phyloP scores from a whole-genome alignment of 805 yeast genomes.

The Yamadazyma sp. region DNA sequence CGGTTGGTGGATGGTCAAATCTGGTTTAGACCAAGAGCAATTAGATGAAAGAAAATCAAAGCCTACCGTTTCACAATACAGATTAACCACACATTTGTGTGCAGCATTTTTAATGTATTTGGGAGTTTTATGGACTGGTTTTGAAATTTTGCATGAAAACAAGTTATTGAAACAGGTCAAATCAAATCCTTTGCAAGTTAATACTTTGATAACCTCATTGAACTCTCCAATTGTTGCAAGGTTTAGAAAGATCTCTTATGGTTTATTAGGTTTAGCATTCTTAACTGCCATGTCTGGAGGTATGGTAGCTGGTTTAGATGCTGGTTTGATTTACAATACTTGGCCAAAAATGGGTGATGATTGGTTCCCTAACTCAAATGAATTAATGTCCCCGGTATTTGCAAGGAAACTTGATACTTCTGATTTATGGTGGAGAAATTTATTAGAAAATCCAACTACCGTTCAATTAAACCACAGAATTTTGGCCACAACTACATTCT shows the following conservation, averaged over 20 bases:
- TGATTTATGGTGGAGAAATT: conserved; percentile 87
- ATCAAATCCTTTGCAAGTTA: conserved; percentile 50
- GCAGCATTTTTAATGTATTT: conserved; percentile 86
- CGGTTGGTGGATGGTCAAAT: conserved; percentile 99
- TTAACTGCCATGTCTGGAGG: conserved; percentile 97
- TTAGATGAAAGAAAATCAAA: conserved; percentile 78
- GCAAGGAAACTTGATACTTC: conserved; percentile 64
- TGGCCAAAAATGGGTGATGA: conserved; percentile 96
- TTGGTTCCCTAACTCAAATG: conserved; percentile 69
- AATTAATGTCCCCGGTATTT: conserved; percentile 71
- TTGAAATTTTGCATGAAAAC: conserved; percentile 73
- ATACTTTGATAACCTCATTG: conserved; percentile 53
- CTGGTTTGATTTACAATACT: conserved; percentile 92
- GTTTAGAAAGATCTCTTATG: conserved; percentile 54
- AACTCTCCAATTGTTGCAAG: conserved; percentile 57
- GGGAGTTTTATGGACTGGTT: conserved; percentile 88
- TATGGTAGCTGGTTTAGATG: conserved; percentile 96
- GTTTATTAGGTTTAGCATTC: conserved; percentile 67
- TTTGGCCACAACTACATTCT: conserved; percentile 78
- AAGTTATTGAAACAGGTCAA: conserved; percentile 51
- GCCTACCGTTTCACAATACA: conserved; percentile 96
- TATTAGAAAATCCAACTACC: conserved; percentile 92
- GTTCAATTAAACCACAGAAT: conserved; percentile 91
- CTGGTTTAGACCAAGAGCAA: conserved; percentile 83
- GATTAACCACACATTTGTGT: conserved; percentile 90